These are phyloP conservation scores for Friedmanniomyces simplex DNA, from an alignment of 495 filamentous ascomycete species.

Conservation along the genomic window DNA sequence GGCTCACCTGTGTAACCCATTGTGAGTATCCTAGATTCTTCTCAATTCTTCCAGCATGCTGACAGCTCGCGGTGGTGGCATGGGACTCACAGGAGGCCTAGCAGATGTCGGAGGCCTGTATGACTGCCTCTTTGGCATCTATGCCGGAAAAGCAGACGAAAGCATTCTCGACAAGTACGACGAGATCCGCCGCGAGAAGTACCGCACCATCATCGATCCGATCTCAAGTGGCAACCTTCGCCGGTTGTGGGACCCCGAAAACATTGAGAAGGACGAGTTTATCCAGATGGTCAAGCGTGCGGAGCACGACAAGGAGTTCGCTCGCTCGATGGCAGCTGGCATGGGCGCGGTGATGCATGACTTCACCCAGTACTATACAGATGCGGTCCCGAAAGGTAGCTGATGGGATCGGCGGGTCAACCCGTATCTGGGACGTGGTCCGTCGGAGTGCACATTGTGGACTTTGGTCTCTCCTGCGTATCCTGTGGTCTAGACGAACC, in stretches of 20 bases:
- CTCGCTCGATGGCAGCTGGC: slow-evolving; percentile 6
- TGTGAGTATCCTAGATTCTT: slow-evolving; percentile 22
- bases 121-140: slow-evolving; percentile 47
- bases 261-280: slow-evolving; percentile 34
- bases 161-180: slow-evolving; percentile 46
- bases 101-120: slow-evolving; percentile 47
- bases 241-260: slow-evolving; percentile 30
- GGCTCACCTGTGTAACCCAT: slow-evolving; percentile 46
- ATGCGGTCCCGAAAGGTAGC: background rate
- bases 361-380: slow-evolving; percentile 16
- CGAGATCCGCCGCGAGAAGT: slow-evolving; percentile 47
- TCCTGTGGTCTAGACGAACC: no score
- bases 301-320: slow-evolving; percentile 12
- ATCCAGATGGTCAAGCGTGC: slow-evolving; percentile 26
- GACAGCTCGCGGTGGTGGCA: slow-evolving; percentile 35
- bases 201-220: slow-evolving; percentile 43
- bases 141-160: slow-evolving; percentile 42
- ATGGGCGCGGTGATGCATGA: slow-evolving; percentile 10
- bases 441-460: no score
- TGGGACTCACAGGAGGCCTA: slow-evolving; percentile 52
- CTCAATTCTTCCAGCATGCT: background rate
- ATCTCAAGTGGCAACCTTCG: slow-evolving; percentile 43
- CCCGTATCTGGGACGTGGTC: no score
- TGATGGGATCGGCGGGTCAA: no score
- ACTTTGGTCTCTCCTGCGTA: no score